Conservation (phyloP, 2,329 filamentous ascomycete species). For the Triangularia setosa region DNA sequence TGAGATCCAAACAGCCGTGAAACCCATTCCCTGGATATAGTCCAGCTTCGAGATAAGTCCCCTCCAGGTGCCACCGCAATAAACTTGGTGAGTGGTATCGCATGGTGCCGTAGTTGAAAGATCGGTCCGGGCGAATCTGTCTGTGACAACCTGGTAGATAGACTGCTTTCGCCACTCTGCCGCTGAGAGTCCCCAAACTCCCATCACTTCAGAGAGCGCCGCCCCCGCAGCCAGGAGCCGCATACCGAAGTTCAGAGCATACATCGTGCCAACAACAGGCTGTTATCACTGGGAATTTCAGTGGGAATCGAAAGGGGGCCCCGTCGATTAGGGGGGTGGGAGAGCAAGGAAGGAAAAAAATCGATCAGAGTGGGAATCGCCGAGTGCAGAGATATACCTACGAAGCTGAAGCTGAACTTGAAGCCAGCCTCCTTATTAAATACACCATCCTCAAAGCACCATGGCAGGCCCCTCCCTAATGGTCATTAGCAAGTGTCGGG, state of each 20-base stretch:
- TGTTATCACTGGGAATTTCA: neutral
- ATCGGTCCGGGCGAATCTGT: conserved; percentile 39
- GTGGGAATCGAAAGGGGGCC: neutral
- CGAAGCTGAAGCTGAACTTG: neutral
- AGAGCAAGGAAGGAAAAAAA: neutral
- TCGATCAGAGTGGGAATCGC: neutral
- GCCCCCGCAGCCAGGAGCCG: conserved; percentile 7
- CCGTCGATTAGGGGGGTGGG: neutral
- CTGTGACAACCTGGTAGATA: conserved; percentile 43
- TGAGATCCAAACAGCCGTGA: conserved; percentile 44
- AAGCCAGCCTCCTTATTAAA: neutral
- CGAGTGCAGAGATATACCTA: neutral
- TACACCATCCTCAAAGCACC: neutral
- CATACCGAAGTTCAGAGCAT: neutral
- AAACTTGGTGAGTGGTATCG: conserved; percentile 30
- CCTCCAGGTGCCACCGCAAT: conserved; percentile 47
- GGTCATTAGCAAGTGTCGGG: neutral
- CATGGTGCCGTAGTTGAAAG: conserved; percentile 35
- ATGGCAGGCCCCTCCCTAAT: neutral
- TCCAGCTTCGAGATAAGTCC: conserved; percentile 46
- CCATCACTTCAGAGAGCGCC: neutral
- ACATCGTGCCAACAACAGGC: conserved; percentile 8
- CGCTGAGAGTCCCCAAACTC: conserved; percentile 17
- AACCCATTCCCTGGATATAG: conserved; percentile 45
- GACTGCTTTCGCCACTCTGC: conserved; percentile 34